Percentiles rank a stretch among this genome's conserved stretches.
phyloP scores from a whole-genome alignment of 768 basidiomycete species.

The Macrocybe gigantea region DNA sequence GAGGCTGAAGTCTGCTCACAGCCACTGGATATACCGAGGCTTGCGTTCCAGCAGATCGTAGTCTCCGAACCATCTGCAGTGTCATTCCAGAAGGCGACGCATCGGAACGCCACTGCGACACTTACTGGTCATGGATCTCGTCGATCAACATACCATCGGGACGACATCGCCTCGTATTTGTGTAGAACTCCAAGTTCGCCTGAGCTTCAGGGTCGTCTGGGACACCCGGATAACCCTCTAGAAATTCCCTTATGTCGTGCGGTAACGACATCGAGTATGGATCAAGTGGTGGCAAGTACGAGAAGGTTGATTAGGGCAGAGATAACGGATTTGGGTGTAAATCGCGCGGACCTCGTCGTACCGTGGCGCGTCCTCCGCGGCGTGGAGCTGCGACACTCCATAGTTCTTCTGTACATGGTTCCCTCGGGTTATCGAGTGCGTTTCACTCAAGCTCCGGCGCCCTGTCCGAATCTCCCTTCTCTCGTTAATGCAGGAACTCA shows the following conservation, averaged over 20 bases:
- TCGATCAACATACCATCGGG: slow-evolving; percentile 60
- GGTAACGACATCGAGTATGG: slow-evolving; percentile 36
- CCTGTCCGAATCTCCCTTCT: too few species aligned
- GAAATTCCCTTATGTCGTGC: slow-evolving; percentile 50
- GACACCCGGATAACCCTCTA: slow-evolving; percentile 44
- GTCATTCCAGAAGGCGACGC: slow-evolving; percentile 1
- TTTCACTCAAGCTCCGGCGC: too few species aligned
- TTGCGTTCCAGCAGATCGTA: slow-evolving; percentile 57
- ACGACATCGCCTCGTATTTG: slow-evolving; percentile 45
- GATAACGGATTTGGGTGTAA: too few species aligned
- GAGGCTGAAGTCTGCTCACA: slow-evolving; percentile 39
- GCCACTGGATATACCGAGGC: slow-evolving; percentile 77
- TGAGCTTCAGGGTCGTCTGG: slow-evolving; percentile 30
- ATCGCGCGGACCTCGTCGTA: too few species aligned
- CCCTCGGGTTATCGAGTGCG: too few species aligned
- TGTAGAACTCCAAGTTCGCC: slow-evolving; percentile 59
- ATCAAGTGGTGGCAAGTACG: neutral
- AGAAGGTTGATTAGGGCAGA: too few species aligned
- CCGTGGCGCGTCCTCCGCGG: too few species aligned
- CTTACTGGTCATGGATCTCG: slow-evolving; percentile 56
- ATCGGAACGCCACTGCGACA: neutral
- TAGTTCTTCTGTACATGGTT: too few species aligned
- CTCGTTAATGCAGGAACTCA: too few species aligned
- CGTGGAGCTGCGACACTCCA: too few species aligned
- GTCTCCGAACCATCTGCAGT: slow-evolving; percentile 56